Base-by-base conservation (phyloP, 83 land plant genomes). In the Larix sibirica region DNA sequence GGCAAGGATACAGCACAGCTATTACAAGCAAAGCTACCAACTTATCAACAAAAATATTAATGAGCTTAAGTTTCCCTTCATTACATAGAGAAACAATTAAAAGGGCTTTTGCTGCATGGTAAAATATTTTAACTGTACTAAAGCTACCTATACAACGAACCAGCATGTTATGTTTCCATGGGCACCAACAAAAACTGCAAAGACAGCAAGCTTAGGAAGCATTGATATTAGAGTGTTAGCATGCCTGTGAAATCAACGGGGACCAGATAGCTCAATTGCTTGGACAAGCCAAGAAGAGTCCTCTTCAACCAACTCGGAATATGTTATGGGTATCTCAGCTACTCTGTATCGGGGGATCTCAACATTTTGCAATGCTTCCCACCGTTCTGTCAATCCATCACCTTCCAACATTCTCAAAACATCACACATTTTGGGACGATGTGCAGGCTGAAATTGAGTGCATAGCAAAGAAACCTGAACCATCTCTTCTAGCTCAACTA, bases 401-500 rank as follows among this genome's bases (percentile, higher is more conserved):
- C 81, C 89, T 81, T 87, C 89, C 33, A 87, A 83, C 89, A 87
- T 87, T 36, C 88, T 63, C 40, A 87, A 88, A 23, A 84, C 84
- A 61, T 88, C 89, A n/a, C 84, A 86, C 90, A 89, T 89, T 56
- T 87, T 89, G 4, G 89, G 90, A 8, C 86, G 89, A 38, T 89
- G 81, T 3, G 73, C 77, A 36, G 89, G 89, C 62, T 80, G 80
- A 77, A 70, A 80, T 70, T 86, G 86, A 26, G 89, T 89, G 77
- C 89, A 89, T 12, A 86, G 67, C 1, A 89, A 81, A 6, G 90
- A 86, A 50, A 89, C 89, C 62, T 89, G 86, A 26, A 89, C 89
- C 86, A 89, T 83, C 69, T 89, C 89, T 74, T 86, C 89, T 12
- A 89, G 74, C 77, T 89, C 89, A 18, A 81, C 65, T 63, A 62